Evolutionary conservation across 352 stramenopile genomes (phyloP), one percentile per base, ranked within the genome.

Genomic region (Pythium vanterpoolii): DNA sequence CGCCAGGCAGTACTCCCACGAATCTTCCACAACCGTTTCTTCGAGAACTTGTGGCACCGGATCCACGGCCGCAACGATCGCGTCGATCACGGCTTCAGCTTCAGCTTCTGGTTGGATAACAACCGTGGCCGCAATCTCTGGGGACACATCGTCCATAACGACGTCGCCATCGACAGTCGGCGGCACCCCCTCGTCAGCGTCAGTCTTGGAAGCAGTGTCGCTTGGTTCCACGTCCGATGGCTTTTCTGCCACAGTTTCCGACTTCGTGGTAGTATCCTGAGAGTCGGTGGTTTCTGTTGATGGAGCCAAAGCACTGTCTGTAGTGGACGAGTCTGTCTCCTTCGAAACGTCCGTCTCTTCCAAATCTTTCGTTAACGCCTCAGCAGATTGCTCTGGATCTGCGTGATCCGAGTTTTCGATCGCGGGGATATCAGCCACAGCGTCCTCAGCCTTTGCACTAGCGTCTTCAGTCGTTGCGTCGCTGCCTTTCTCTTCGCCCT

Each of bases 1-100:
- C 0, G 60, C 60, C 13, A 67, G 53, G 46, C 46, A 67, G 38
- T 58, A 62, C 39, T 58, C 50, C 58, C 44, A 56, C 27, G 69
- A n/a, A n/a, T 60, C 62, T 52, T 68, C 59, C 1, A 56, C 44
- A 36, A 60, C 30, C 1, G 27, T 48, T 19, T 64, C 51, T 55
- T 59, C 56, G 18, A 33, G n/a, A 5, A 66, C 47, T 19, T 55
- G 51, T 23, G n/a, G 24, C 30, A 28, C 45, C 13, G 61, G 24
- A 21, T 56, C 60, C 3, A 4, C 53, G 34, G 52, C 11, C 18
- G 48, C 54, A 39, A 54, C 11, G 14, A 16, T 4, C 44, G 19
- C 23, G 28, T 53, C 23, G 13, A 44, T 27, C 34, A 38, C 40
- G 1, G 21, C 13, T 21, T 61, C 31, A 7, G 9, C 16, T 27